Evolutionary conservation across 306 rosid genomes (phyloP), one percentile per base, ranked within the genome.

Genomic region (Acacia acuminata): DNA sequence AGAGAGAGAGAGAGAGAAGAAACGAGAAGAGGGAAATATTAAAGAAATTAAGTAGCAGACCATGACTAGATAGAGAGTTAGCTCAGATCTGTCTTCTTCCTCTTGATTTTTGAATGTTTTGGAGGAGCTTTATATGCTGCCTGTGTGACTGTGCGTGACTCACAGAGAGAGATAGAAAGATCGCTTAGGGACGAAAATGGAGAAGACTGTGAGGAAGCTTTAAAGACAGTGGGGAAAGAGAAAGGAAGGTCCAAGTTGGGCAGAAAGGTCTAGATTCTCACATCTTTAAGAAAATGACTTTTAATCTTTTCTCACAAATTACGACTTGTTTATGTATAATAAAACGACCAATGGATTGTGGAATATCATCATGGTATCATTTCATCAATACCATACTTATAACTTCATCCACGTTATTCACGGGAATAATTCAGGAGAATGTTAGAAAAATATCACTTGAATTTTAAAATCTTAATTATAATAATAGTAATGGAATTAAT

Each of bases 191-290:
- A 38, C 40, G 71, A 85, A 63, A 71, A 75, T 79, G 78, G 84
- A 61, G 83, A 38, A 12, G 84, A 71, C 40, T 55, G 66, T 22
- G 66, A 3, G 74, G 81, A 82, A 85, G 84, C 89, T 92, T 76
- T 90, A 88, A 77, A 88, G 84, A 77, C 85, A 7, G 30, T n/a
- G 17, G 48, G 32, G 64, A 32, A 71, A 61, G 27, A 43, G 30
- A 19, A 5, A 22, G 77, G 44, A 76, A 15, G 64, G 32, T 38
- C 48, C 60, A 53, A 65, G 24, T 61, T 73, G 80, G 88, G 70
- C 82, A 84, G 75, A 89, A 76, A 84, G 86, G 87, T 88, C 82
- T 77, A 76, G 69, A 77, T 71, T 81, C 85, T 27, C 61, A 67
- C 69, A 73, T 82, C 76, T 43, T 71, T 64, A 22, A n/a, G 69